A percentile compares a stretch with the other conserved stretches of the same genome.
These are phyloP conservation scores for Lippia alba DNA, from an alignment of 305 asterid species.

Conservation along the genomic window DNA sequence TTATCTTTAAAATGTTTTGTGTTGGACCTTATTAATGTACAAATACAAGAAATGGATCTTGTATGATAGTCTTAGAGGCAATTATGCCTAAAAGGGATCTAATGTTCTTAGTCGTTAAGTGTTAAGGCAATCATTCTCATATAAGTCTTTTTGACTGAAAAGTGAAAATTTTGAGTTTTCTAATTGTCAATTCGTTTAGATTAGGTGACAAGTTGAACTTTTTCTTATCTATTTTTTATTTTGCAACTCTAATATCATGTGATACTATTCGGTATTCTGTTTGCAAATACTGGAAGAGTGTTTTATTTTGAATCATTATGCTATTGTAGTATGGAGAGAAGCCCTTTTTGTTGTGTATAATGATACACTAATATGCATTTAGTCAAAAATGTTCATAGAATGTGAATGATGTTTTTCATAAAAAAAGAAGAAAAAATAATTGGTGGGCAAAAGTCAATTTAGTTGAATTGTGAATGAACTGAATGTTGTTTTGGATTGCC, in stretches of 20 bases:
- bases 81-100: slow-evolving; percentile 13
- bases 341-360: slow-evolving; percentile 1
- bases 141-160: slow-evolving; percentile 8
- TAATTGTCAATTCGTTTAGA: slow-evolving; percentile 12
- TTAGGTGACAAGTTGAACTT: slow-evolving; percentile 16
- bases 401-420: slow-evolving; percentile 1
- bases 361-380: not conserved
- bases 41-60: no score
- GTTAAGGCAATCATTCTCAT: not conserved
- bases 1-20: slow-evolving; percentile 18
- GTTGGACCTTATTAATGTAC: slow-evolving; percentile 6
- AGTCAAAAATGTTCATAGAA: not conserved
- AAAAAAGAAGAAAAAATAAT: not conserved
- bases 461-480: slow-evolving; percentile 19
- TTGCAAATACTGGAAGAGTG: not conserved
- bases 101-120: not conserved
- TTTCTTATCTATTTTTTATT: slow-evolving; percentile 6
- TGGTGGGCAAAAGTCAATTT: not conserved
- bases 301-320: slow-evolving; percentile 2
- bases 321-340: slow-evolving; percentile 7
- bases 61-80: not conserved
- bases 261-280: not conserved
- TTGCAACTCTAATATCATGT: not conserved
- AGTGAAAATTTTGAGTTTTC: not conserved
- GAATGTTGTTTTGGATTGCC: not conserved